Evolutionary conservation across 208 protist genomes (phyloP), one percentile per base, ranked within the genome.

Genomic region (Acanthamoeba castellanii): DNA sequence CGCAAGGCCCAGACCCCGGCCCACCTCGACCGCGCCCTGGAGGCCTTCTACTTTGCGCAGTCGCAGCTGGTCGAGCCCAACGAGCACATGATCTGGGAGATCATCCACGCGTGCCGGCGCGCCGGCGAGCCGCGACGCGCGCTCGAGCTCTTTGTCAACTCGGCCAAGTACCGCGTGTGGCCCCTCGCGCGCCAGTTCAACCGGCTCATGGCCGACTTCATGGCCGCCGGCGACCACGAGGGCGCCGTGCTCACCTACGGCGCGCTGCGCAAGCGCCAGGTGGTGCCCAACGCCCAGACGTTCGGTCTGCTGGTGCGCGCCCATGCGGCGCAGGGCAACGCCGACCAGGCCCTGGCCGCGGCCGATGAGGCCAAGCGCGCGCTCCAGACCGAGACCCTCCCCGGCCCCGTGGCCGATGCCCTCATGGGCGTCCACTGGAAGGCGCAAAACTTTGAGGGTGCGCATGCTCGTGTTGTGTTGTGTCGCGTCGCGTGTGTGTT

Each of bases 171-270:
- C 42, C 76, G 76, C 34, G n/a, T 85, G 18, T 85, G 76, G 76
- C 76, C 76, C 76, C 13, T 85, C 42, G 47, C 76, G 2, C 76
- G 76, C 47, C 76, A 85, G 42, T 85, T 85, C 76, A 85, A 85
- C 45, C 76, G 76, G 22, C n/a, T 85, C 25, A 85, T 85, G 76
- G 20, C 11, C 18, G 6, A 85, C 76, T 57, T 85, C 76, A 14
- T 85, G 37, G 47, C 3, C 8, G 45, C 13, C 5, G 76, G 76
- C 76, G 76, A 85, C 47, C 42, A 50, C 76, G 76, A 85, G 42
- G n/a, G 45, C 42, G 76, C 76, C 2, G 18, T 85, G 42, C 45
- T n/a, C 5, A 85, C 76, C 25, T 85, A 57, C 45, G 47, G 9
- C 18, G 76, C 76, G 9, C 45, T 85, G 34, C 76, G 37, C 25